Base-by-base conservation (phyloP, 352 stramenopile genomes). In the Phytophthora sp. region DNA sequence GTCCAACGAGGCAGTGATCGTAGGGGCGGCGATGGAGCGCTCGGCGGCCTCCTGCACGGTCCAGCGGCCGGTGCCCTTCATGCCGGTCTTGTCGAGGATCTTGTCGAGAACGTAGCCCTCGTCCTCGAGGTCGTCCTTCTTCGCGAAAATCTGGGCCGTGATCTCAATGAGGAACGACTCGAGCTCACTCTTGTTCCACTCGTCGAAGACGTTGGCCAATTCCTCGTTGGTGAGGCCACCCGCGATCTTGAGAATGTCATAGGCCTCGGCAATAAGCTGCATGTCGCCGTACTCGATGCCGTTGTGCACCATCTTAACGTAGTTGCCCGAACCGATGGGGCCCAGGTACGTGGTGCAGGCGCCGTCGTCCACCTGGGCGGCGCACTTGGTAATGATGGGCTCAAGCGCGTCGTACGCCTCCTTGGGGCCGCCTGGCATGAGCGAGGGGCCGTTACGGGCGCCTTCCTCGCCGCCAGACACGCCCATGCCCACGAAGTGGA, bases 231-330 rank as follows among this genome's bases (percentile, higher is more conserved):
- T 88, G 27, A 98, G 74, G 9, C 94, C 95, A 26, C 87, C 89
- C 18, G 90, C 87, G 66, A 92, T 90, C 85, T 98, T 98, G 53
- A 99, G 76, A 57, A 99, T 92, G 74, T 99, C 96, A 75, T 99
- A 99, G 15, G 96, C 94, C 82, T 99, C 98, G 35, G 89, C 92
- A 76, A 99, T 99, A 20, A 99, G 81, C 82, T 99, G 97, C 97
- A 99, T 99, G 79, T 99, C 97, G 52, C 96, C 97, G 82, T 99
- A 99, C 78, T 99, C 98, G 71, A 99, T 99, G 62, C 98, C 98
- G 86, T 99, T 99, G 91, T 99, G 98, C 60, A 99, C 97, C 97
- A 99, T 99, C 87, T 99, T 99, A 51, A 99, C 97, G 82, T 99
- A 99, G 85, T 99, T 99, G 57, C 98, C 98, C 29, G 90, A 90